These are phyloP conservation scores for Discostella stelligera DNA, from an alignment of 352 stramenopile species.

Conservation along the genomic window DNA sequence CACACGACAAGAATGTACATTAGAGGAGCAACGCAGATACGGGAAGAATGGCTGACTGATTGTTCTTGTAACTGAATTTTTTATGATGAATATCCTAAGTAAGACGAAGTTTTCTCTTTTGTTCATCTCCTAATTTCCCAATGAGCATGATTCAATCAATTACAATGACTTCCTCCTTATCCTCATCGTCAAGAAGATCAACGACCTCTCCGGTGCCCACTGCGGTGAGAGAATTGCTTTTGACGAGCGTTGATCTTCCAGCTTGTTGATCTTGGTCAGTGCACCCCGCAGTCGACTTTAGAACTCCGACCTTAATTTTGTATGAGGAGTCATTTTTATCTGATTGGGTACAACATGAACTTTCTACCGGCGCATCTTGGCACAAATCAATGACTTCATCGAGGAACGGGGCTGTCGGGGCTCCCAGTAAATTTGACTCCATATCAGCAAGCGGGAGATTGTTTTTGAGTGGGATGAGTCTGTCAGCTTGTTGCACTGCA, in stretches of 20 bases:
- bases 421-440: not conserved
- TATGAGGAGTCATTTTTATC: too few relatives aligned
- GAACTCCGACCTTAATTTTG: too few relatives aligned
- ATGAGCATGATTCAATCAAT: not conserved
- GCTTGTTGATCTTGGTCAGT: slow-evolving; percentile 3
- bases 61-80: not conserved
- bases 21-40: slow-evolving; percentile 73
- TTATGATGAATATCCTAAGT: not conserved
- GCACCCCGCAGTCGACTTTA: not conserved
- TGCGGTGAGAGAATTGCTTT: not conserved
- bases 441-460: not conserved
- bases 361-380: too few relatives aligned
- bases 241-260: not conserved
- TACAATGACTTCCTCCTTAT: not conserved
- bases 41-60: slow-evolving; percentile 75
- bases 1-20: slow-evolving; percentile 79
- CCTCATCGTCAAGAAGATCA: slow-evolving; percentile 18
- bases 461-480: not conserved
- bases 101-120: not conserved
- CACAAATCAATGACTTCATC: not conserved
- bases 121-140: not conserved
- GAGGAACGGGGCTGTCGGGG: not conserved
- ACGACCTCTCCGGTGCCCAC: not conserved
- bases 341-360: too few relatives aligned
- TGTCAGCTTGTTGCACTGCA: not conserved